Base-by-base conservation (phyloP, 371 early-diverging fungal species). In the Actinomortierella ambigua region DNA sequence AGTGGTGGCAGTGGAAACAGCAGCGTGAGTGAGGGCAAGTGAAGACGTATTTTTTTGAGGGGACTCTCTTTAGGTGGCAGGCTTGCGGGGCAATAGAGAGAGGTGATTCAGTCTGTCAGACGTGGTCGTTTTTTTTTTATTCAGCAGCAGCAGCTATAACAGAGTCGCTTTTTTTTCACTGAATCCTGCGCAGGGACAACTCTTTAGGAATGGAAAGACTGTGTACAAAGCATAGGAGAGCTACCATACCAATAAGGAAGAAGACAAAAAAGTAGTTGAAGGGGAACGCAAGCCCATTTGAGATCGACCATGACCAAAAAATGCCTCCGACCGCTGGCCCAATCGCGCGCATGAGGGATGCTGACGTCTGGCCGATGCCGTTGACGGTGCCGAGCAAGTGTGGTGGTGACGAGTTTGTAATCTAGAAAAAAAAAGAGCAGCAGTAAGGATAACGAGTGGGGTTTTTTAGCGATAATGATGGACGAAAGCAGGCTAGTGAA, bases 311-410 rank as follows among this genome's bases (percentile, higher is more conserved):
- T 1, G 87, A 82, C 83, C 85, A 91, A 6, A 91, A 26, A 7
- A 82, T 79, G 23, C 89, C 89, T 20, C 88, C 88, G 11, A 88
- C 54, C 0, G 86, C 84, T 13, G 91, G 91, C 57, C 90, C 91
- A 28, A 90, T 68, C 14, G 84, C 86, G 18, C 92, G 76, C 46
- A 86, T 83, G 57, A 88, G 76, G 6, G 87, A 77, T 5, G 88
- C 79, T 26, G 83, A 77, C 0, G 86, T 85, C 53, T 88, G 89
- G 1, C 84, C 85, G 13, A 89, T 68, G 6, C 90, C 90, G 53
- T 91, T 90, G 14, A 92, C 88, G 1, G 81, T 81, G 0, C 91
- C 91, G 22, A 92, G 77, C 13, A 81, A 65, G 26, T 78, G 80
- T 14, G 78, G 57, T 9, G 80, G 73, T 5, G 90, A 85, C 0